These are phyloP conservation scores for Suillus subaureus DNA, from an alignment of 768 basidiomycete genomes.

Conservation along the genomic window DNA sequence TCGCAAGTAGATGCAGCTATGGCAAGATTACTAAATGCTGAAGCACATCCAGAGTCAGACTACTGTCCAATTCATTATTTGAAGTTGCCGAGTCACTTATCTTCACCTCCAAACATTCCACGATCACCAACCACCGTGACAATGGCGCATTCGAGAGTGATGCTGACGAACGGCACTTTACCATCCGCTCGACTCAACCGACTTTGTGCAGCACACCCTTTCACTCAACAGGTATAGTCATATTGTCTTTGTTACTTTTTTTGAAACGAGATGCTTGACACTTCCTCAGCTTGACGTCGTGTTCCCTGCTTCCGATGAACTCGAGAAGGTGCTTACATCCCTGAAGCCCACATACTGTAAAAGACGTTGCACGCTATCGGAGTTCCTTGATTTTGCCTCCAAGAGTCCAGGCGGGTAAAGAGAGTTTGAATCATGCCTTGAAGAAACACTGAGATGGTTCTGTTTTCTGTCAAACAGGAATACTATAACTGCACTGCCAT, in stretches of 20 bases:
- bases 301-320: constrained; percentile 47
- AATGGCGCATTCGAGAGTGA: constrained; percentile 22
- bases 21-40: not conserved
- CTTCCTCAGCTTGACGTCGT: constrained; percentile 59
- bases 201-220: constrained; percentile 47
- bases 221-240: constrained; percentile 55
- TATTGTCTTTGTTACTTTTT: constrained; percentile 4
- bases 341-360: constrained; percentile 49
- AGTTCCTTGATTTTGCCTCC: constrained; percentile 44
- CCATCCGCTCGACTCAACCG: constrained; percentile 34
- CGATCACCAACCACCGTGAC: not conserved
- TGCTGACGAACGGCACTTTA: constrained; percentile 21
- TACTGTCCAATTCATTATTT: not conserved
- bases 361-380: constrained; percentile 44
- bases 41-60: not conserved
- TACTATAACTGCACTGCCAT: constrained; percentile 39
- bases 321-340: constrained; percentile 42
- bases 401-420: constrained; percentile 33
- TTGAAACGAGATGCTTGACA: not conserved
- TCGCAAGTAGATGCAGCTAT: not conserved
- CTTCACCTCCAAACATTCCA: not conserved
- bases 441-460: constrained; percentile 2
- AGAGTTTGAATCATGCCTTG: not conserved
- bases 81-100: not conserved
- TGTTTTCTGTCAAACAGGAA: constrained; percentile 27